Evolutionary conservation across 139 green algal genomes (phyloP).

Genomic region (Tetratostichococcus sp.): DNA sequence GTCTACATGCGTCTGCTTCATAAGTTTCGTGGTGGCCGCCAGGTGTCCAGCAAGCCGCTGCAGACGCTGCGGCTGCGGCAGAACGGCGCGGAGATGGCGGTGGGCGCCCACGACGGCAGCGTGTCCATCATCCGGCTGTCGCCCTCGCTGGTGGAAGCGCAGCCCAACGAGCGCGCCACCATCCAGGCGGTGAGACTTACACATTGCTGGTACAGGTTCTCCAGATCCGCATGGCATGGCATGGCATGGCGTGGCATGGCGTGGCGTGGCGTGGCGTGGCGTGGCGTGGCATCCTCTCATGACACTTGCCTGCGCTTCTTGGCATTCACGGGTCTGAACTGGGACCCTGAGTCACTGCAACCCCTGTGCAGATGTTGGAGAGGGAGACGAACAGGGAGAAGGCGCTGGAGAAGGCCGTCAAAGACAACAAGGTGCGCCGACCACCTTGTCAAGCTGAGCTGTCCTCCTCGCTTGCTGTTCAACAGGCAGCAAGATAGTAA

Average conservation of each 20-base stretch:
- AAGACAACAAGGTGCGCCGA: slow-evolving; percentile 72
- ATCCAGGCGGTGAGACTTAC: slow-evolving; percentile 38
- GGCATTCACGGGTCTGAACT: too few relatives aligned
- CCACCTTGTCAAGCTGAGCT: slow-evolving; percentile 5
- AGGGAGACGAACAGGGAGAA: slow-evolving; percentile 73
- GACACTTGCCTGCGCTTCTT: neutral
- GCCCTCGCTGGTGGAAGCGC: slow-evolving; percentile 60
- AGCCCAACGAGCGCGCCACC: slow-evolving; percentile 75
- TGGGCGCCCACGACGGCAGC: slow-evolving; percentile 68
- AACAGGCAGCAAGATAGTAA: neutral
- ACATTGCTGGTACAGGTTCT: neutral
- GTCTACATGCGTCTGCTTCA: too few relatives aligned
- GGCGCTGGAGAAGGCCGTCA: slow-evolving; percentile 86
- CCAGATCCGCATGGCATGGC: too few relatives aligned
- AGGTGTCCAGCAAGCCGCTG: slow-evolving; percentile 58
- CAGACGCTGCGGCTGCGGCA: slow-evolving; percentile 65
- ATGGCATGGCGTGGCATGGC: too few relatives aligned
- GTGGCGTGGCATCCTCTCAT: too few relatives aligned
- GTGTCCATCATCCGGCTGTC: slow-evolving; percentile 72
- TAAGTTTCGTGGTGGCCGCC: too few relatives aligned
- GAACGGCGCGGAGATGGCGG: slow-evolving; percentile 50
- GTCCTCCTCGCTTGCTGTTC: too few relatives aligned
- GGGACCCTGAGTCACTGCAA: too few relatives aligned
- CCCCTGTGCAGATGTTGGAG: slow-evolving; percentile 52
- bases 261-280: too few relatives aligned